phyloP scores from a whole-genome alignment of 345 rosid genomes.

The Eucalyptus curtisii region DNA sequence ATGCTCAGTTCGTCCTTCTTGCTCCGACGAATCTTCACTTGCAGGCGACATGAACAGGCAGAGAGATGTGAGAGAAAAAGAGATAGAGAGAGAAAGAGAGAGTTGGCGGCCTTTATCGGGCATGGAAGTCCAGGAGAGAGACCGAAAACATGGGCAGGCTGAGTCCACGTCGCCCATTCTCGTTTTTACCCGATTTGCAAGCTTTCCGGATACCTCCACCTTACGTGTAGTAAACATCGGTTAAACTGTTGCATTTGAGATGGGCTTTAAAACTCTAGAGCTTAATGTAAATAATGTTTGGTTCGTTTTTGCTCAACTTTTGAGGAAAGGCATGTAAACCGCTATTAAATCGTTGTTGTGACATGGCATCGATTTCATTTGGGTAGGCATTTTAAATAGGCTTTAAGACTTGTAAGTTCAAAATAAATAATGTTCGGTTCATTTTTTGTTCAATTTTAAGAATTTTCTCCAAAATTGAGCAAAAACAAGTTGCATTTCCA shows the following conservation, averaged over 20 bases:
- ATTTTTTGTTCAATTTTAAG: no score
- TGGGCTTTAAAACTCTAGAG: no score
- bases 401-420: no score
- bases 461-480: no score
- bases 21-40: neutral
- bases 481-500: no score
- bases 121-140: neutral
- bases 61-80: neutral
- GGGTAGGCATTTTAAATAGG: no score
- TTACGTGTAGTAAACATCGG: neutral
- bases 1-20: neutral
- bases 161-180: slow-evolving; percentile 18
- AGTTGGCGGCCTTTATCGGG: neutral
- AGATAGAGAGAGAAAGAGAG: neutral
- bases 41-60: neutral
- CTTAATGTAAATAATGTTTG: no score
- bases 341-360: neutral
- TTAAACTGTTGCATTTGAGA: no score
- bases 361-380: neutral
- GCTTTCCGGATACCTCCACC: neutral
- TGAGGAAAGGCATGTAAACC: no score
- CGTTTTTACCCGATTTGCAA: neutral
- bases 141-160: slow-evolving; percentile 3
- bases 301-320: no score
- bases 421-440: no score